Evolutionary conservation across 1,284 basidiomycete genomes (phyloP), one percentile per base, ranked within the genome.

Genomic region (Sporisorium reilianum): DNA sequence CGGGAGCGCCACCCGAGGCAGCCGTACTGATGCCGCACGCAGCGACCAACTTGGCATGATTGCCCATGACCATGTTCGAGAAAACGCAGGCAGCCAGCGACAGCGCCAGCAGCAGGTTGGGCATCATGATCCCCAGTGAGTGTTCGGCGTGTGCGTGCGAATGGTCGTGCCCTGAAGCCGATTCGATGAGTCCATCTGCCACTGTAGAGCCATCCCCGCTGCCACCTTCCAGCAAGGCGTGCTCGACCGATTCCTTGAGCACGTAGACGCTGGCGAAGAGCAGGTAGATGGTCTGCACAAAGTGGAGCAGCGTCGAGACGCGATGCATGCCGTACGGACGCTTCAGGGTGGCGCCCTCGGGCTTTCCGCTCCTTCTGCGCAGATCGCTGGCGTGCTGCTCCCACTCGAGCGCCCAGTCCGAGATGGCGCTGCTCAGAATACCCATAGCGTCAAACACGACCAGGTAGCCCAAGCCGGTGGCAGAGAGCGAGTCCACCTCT

Each of bases 401-500:
- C 67, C 64, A 70, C 28, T 67, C 68, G 20, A 57, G 41, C 16
- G 68, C 62, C 68, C 69, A 76, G 26, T 76, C 74, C 20, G 69
- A 55, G 4, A 72, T 48, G 12, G 75, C 57, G 50, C 64, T 71
- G 59, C 65, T 72, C 4, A 81, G 42, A 14, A 81, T 67, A 20
- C 82, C 81, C 55, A 84, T 70, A 3, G 94, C 90, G 84, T 99
- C 96, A 81, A 98, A 99, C 0, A 98, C 94, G 30, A 97, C 90
- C 88, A 97, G 92, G 84, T 98, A 99, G 0, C 96, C 96, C 16
- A 98, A 85, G 0, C 94, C 96, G 0, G 95, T 95, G 60, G 92
- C 90, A 2, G 92, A 89, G 26, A 97, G 87, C 52, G 93, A 95
- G 18, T 95, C 95, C 28, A 90, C 89, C 66, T 92, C 90, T 85